Evolutionary conservation across 2,329 filamentous ascomycete species (phyloP), one percentile per base, ranked within the genome.

Genomic region (Cordyceps tenuipes): DNA sequence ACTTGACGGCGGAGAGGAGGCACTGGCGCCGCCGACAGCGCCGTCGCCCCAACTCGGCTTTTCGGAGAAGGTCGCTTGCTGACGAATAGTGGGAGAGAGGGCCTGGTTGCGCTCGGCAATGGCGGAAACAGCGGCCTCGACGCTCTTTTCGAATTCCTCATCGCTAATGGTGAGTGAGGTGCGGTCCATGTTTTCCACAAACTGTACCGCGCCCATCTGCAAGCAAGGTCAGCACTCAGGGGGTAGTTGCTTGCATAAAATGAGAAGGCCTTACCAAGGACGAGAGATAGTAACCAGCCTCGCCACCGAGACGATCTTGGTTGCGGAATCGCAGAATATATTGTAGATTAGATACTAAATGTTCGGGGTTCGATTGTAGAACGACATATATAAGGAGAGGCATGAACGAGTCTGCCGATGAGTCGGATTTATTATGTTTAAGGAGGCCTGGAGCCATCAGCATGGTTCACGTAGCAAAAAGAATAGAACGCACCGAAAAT

Each of bases 251-350:
- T 2, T 31, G 49, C n/a, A 46, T 3, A 29, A 29, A 29, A n/a
- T 8, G 19, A 8, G 9, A n/a, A 12, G 29, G 51, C 69, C 81
- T 68, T 76, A 91, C 89, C 66, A 99, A 76, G 8, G 94, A 97
- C 36, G 93, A 97, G 59, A 99, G 83, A 73, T 99, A 99, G 74
- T 99, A 99, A 13, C 94, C 94, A 15, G 94, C 93, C 77, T 99
- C 94, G n/a, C 94, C 94, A 26, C 89, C 90, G 1, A 99, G 84
- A 72, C 97, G 97, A 57, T 99, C 94, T 73, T 97, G 94, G 69
- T 97, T 97, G 56, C 94, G 86, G 77, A 99, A 99, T 50, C 95
- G 87, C 56, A 97, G 79, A 64, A 99, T 97, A 72, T 99, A 99
- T 73, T 99, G 94, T 3, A 99, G 90, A 72, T 99, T 99, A 62